Conservation (phyloP, 495 filamentous ascomycete species). For the Podospora appendiculata region DNA sequence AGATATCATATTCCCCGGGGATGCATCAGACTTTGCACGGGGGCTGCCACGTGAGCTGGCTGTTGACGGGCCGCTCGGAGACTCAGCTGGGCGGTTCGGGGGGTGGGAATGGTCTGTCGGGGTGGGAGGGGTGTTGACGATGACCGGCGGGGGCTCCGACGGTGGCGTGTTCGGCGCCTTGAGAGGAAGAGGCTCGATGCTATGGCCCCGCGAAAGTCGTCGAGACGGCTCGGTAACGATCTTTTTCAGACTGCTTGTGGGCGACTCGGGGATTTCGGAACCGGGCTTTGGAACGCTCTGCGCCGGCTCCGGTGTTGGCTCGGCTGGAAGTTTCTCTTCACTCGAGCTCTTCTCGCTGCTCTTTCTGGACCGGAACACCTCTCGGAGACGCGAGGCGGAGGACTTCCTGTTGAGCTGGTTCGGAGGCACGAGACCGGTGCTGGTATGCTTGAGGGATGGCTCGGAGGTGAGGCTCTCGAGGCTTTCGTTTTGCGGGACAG, state of each 20-base stretch:
- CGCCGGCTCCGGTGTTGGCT: background rate
- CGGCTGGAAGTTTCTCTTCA: constrained; percentile 10
- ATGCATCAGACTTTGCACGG: constrained; percentile 26
- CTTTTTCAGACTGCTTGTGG: constrained; percentile 2
- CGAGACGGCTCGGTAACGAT: constrained; percentile 10
- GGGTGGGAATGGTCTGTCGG: constrained; percentile 34
- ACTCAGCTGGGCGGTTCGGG: background rate
- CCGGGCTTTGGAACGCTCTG: too few relatives aligned
- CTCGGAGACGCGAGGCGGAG: constrained; percentile 37
- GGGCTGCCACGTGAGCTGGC: constrained; percentile 19
- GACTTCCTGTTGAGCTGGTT: constrained; percentile 29
- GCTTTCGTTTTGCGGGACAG: constrained; percentile 9
- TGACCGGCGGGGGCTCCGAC: constrained; percentile 35
- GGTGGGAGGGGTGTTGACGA: constrained; percentile 52
- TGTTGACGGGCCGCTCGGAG: background rate
- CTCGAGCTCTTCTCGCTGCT: constrained; percentile 12
- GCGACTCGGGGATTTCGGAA: constrained; percentile 1
- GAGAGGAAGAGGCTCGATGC: constrained; percentile 30
- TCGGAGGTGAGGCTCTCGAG: constrained; percentile 16
- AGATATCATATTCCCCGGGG: constrained; percentile 66
- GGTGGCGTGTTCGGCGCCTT: constrained; percentile 35
- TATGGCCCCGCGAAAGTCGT: constrained; percentile 23
- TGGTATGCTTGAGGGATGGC: constrained; percentile 16
- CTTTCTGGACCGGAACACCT: constrained; percentile 36
- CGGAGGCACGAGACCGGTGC: constrained; percentile 27